Evolutionary conservation across 2,329 filamentous ascomycete genomes (phyloP).

Genomic region (Endothia cerciana): DNA sequence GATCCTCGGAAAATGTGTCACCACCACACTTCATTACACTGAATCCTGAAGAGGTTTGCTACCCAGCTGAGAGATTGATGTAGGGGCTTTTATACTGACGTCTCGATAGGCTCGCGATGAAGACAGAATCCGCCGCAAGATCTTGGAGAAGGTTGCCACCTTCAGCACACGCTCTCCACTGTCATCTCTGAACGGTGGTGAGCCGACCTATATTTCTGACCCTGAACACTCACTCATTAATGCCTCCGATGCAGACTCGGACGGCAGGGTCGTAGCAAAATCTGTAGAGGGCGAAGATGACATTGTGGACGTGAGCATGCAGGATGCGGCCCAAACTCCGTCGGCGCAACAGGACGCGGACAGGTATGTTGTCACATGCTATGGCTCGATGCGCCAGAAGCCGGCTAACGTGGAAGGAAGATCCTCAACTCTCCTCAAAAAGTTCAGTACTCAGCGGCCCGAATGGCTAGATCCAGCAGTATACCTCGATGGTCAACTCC

Average conservation of each 20-base stretch:
- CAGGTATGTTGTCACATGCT: conserved; percentile 34
- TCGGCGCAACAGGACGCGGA: conserved; percentile 28
- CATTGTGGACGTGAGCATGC: conserved; percentile 88
- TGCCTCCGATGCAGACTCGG: conserved; percentile 67
- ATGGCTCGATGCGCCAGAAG: neutral
- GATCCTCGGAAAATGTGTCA: conserved; percentile 38
- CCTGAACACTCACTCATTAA: conserved; percentile 72
- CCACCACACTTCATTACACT: conserved; percentile 75
- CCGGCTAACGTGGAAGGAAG: conserved; percentile 21
- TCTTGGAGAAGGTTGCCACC: conserved; percentile 74
- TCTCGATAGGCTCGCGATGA: conserved; percentile 52
- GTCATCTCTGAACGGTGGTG: conserved; percentile 31
- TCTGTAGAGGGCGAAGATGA: conserved; percentile 90
- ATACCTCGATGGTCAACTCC: conserved; percentile 66
- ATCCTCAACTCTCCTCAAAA: conserved; percentile 43
- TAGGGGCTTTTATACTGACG: conserved; percentile 40
- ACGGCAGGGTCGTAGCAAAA: conserved; percentile 67
- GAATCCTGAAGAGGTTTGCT: conserved; percentile 69
- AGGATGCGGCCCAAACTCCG: conserved; percentile 54
- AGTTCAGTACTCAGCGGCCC: conserved; percentile 55
- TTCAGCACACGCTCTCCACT: conserved; percentile 68
- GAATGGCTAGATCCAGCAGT: conserved; percentile 56
- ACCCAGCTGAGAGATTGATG: neutral
- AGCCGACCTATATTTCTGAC: conserved; percentile 64
- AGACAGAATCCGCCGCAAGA: conserved; percentile 77